Evolutionary conservation across 2,329 filamentous ascomycete genomes (phyloP), one percentile per base, ranked within the genome.

Genomic region (Botrytis pseudocinerea): DNA sequence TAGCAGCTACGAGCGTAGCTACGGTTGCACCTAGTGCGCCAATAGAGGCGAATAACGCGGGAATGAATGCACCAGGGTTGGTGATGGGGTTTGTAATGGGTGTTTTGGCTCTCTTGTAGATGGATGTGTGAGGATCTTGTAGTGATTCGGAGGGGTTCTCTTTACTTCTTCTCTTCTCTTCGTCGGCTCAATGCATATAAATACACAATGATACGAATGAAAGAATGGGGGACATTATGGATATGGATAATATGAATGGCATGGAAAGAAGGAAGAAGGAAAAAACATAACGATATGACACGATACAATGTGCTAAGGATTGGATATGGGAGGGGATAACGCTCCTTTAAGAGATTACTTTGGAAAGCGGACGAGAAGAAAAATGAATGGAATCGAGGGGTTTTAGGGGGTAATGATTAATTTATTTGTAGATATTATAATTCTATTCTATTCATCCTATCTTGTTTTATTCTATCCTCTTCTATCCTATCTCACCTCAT

Each of bases 41-140:
- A n/a, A 32, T 75, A 10, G 76, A 79, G 35, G 64, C 68, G 18
- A 76, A 76, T 42, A 74, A 70, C 32, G 80, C 78, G 38, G 73
- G 73, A 2, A 77, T 72, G 12, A 78, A 80, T 57, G 22, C 25
- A 4, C 60, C 22, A 25, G 75, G 72, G 32, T 79, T 79, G 4
- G 63, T 77, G 28, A 76, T 76, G 35, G 75, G 74, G 25, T 76
- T 76, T 22, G 78, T 74, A 22, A 76, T 81, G 73, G 80, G 76
- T 60, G 44, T 80, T 44, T 64, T 80, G 38, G 80, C 76, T 9
- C 54, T 71, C 51, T n/a, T n/a, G 42, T 71, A 71, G 60, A 64
- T n/a, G 64, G 14, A 25, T 63, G 20, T 14, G 32, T 66, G 44
- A 42, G 22, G 20, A 10, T 40, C 28, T 14, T 57, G 60, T 35